phyloP scores from a whole-genome alignment of 164 flowering plant genomes.

The Chimonanthus praecox region DNA sequence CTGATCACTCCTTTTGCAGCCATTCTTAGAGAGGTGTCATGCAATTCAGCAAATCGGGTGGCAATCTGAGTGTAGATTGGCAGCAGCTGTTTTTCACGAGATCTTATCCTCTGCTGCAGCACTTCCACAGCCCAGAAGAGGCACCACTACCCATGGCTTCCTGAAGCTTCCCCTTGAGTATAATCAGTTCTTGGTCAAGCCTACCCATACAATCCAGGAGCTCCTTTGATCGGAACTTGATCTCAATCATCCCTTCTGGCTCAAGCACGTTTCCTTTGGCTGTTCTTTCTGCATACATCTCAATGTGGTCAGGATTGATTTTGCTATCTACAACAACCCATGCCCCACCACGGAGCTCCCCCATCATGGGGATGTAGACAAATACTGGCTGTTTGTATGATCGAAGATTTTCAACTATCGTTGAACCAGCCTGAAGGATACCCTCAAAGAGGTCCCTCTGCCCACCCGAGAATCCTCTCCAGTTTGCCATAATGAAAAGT shows the following conservation, averaged over 20 bases:
- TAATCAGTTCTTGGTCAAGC: constrained; percentile 64
- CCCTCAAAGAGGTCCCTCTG: constrained; percentile 99
- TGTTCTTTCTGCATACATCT: constrained; percentile 93
- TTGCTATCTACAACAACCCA: constrained; percentile 97
- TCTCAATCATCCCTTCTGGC: constrained; percentile 98
- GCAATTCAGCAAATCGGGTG: constrained; percentile 90
- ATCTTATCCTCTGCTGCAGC: constrained; percentile 55
- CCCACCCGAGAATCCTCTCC: constrained; percentile 99
- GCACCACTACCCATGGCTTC: constrained; percentile 37
- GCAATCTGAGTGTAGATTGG: constrained; percentile 96
- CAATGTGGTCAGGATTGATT: constrained; percentile 89
- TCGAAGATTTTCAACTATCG: constrained; percentile 94
- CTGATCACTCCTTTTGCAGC: constrained; percentile 88
- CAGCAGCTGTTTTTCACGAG: constrained; percentile 82
- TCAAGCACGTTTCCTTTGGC: constrained; percentile 99
- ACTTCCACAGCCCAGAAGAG: constrained; percentile 25
- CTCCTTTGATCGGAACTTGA: constrained; percentile 79
- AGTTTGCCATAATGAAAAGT: constrained; percentile 93
- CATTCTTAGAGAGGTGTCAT: constrained; percentile 95
- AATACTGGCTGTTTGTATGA: constrained; percentile 93
- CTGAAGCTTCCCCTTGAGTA: constrained; percentile 54
- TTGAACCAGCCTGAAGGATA: constrained; percentile 97
- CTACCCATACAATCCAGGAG: constrained; percentile 90
- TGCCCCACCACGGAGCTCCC: constrained; percentile 99
- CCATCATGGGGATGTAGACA: constrained; percentile 94